Base-by-base conservation (phyloP, 1,284 basidiomycete species). In the Ganoderma resinaceum region DNA sequence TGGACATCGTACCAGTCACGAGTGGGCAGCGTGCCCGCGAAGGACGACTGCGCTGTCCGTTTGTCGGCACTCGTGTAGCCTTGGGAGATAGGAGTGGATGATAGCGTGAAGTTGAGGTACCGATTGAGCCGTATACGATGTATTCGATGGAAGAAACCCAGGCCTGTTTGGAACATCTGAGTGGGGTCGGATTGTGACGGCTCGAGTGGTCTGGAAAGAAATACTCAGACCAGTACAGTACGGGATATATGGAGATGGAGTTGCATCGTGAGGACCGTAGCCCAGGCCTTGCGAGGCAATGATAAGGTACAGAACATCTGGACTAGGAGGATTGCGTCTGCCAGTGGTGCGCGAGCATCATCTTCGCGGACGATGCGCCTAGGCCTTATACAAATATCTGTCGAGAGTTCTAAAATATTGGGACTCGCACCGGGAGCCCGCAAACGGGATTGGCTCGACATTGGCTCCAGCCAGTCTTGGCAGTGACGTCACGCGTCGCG, bases 401-500 rank as follows among this genome's bases (percentile, higher is more conserved):
- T n/a, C n/a, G n/a, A n/a, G n/a, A n/a, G n/a, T n/a, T n/a, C n/a
- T n/a, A n/a, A n/a, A n/a, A n/a, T n/a, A n/a, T n/a, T n/a, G n/a
- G 18, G 42, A 42, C 40, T 42, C 16, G 38, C 12, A 16, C 42
- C 2, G 42, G 7, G 18, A 20, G 42, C 20, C n/a, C n/a, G n/a
- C n/a, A n/a, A n/a, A n/a, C n/a, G n/a, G n/a, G n/a, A n/a, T n/a
- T n/a, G n/a, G n/a, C n/a, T n/a, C n/a, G n/a, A n/a, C n/a, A 20
- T 43, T 43, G 7, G 5, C 42, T 20, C 5, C 20, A 43, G 2
- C 20, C 42, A 46, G 11, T n/a, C 43, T n/a, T 26, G n/a, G 11
- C 46, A 49, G 26, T 49, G 46, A 49, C 46, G 46, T 49, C 46
- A 49, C 46, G 46, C 46, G 46, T 49, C 46, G 46, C 46, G 46